Conservation (phyloP, 768 basidiomycete genomes). For the Rhodotorula paludigena region DNA sequence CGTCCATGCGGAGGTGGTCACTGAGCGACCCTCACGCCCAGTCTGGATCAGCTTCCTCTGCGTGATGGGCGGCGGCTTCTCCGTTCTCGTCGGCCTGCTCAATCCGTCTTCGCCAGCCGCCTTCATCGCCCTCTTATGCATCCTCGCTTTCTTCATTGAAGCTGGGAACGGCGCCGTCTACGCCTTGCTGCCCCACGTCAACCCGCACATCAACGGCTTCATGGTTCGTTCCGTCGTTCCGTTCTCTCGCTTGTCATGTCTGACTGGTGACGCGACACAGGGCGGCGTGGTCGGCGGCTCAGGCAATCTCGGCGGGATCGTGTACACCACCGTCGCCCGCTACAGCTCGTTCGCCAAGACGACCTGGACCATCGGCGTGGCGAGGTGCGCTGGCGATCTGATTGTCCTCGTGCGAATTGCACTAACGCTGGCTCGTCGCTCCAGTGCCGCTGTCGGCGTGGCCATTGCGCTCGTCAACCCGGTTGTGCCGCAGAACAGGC, state of each 20-base stretch:
- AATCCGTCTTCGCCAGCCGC: constrained; percentile 35
- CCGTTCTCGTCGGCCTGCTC: constrained; percentile 8
- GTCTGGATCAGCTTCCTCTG: constrained; percentile 26
- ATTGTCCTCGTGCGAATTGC: too few relatives aligned
- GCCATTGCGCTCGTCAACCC: not conserved
- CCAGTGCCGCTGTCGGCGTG: not conserved
- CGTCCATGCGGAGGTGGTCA: not conserved
- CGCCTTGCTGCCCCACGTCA: constrained; percentile 55
- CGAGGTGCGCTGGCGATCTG: not conserved
- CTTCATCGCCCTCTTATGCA: constrained; percentile 50
- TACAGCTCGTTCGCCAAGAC: constrained; percentile 42
- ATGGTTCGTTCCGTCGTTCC: constrained; percentile 40
- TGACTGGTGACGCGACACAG: not conserved
- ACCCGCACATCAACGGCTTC: constrained; percentile 50
- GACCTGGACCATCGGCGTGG: constrained; percentile 17
- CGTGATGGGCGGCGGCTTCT: constrained; percentile 30
- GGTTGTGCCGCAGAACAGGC: not conserved
- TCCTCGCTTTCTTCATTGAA: constrained; percentile 50
- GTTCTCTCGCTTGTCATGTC: not conserved
- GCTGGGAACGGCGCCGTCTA: constrained; percentile 55
- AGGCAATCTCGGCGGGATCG: constrained; percentile 52
- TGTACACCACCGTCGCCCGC: constrained; percentile 54
- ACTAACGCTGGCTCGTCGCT: not conserved
- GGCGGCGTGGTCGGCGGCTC: constrained; percentile 50
- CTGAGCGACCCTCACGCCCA: not conserved